These are phyloP conservation scores for Saccharomyces hybrid DNA, from an alignment of 1,139 yeast species.

Conservation along the genomic window DNA sequence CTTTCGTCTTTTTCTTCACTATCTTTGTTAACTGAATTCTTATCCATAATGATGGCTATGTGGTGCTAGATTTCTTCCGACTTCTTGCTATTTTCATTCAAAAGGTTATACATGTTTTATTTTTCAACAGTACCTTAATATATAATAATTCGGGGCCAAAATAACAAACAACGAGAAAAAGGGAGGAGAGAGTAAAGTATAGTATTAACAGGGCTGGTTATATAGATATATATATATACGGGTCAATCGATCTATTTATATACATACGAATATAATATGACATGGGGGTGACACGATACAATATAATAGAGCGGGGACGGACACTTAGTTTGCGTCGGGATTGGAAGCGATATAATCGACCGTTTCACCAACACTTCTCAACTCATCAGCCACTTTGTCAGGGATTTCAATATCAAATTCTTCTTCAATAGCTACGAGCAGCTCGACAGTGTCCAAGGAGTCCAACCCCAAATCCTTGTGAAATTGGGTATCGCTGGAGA, in stretches of 20 bases:
- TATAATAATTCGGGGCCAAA: not conserved
- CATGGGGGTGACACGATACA: conserved; percentile 34
- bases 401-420: conserved; percentile 64
- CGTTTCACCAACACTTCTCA: conserved; percentile 63
- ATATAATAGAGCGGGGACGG: conserved; percentile 53
- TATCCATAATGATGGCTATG: not conserved
- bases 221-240: conserved; percentile 3
- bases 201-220: conserved; percentile 4
- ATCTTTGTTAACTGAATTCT: not conserved
- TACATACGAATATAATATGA: conserved; percentile 1
- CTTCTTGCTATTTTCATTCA: not conserved
- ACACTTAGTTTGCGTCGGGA: conserved; percentile 35
- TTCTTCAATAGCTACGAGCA: conserved; percentile 65
- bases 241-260: conserved; percentile 1
- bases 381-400: conserved; percentile 56
- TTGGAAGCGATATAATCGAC: conserved; percentile 44
- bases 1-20: not conserved
- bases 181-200: conserved; percentile 1
- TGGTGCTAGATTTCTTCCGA: not conserved
- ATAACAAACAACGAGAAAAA: not conserved
- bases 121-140: not conserved
- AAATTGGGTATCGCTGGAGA: conserved; percentile 29
- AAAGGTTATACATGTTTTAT: not conserved
- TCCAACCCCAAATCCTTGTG: conserved; percentile 54
- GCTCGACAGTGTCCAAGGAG: conserved; percentile 64